Base-by-base conservation (phyloP, 2,329 filamentous ascomycete species). In the Exophiala dermatitidis region DNA sequence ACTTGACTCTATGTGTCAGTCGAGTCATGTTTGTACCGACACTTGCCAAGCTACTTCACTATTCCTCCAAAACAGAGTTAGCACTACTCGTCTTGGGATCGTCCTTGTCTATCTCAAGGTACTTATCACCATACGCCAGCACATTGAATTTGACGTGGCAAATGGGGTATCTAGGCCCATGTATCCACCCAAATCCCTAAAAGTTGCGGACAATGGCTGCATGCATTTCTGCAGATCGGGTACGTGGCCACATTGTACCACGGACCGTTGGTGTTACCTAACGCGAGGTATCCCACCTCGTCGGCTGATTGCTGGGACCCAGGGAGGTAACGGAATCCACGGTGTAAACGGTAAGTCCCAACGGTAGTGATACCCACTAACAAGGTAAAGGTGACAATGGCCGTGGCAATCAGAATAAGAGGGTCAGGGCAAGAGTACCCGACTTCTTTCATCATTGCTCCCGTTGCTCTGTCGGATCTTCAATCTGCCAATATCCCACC, bases 81-180 rank as follows among this genome's bases (percentile, higher is more conserved):
- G 19, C 19, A 38, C 36, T 38, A 12, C 12, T n/a, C 36, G 36
- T 12, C 12, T 8, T 38, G 10, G 10, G 38, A 41, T 26, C n/a
- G 10, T 28, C 38, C 38, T 26, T 5, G 28, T 5, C 26, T 41
- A 10, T n/a, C 36, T 41, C 19, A 12, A 6, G 4, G 38, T 28
- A 26, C 4, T 4, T 12, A 31, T 19, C 9, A 45, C 42, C 40
- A 6, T 45, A 5, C 12, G 42, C 42, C 42, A 45, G 28, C 42
- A 19, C 42, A 45, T 45, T 29, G 4, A 30, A 45, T 31, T 36
- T 45, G 42, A 45, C 42, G 42, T 45, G 42, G 5, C 42, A 45
- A 10, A 31, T 9, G 30, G 30, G 29, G 30, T 8, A 31, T 28
- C 32, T n/a, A 12, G 32, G 10, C 28, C 29, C 6, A 6, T 10